Percentiles rank a stretch among this genome's conserved stretches.
phyloP scores from a whole-genome alignment of 352 stramenopile species.

The Phytophthora ramorum region DNA sequence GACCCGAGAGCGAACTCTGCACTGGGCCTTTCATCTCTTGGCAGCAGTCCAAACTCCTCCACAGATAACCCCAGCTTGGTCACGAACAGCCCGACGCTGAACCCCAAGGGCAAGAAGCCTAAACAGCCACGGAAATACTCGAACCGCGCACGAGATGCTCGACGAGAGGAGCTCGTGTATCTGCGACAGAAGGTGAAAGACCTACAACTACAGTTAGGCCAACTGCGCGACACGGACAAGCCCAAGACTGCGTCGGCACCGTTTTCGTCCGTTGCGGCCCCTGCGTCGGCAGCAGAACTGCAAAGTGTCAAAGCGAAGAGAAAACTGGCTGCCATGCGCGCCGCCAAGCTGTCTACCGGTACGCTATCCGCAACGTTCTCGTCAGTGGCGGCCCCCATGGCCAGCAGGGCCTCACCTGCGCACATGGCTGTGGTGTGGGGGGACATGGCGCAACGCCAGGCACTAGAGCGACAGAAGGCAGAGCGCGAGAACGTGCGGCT shows the following conservation, averaged over 20 bases:
- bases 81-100: conserved; percentile 8
- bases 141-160: conserved; percentile 38
- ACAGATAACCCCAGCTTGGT: conserved; percentile 15
- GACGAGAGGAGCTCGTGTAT: conserved; percentile 44
- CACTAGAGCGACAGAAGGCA: conserved; percentile 41
- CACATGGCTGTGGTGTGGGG: conserved; percentile 48
- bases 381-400: conserved; percentile 28
- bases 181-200: conserved; percentile 47
- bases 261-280: conserved; percentile 40
- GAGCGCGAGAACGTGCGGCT: conserved; percentile 60
- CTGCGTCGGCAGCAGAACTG: conserved; percentile 15
- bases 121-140: conserved; percentile 42
- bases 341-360: conserved; percentile 12
- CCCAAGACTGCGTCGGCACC: conserved; percentile 27
- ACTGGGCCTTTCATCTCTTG: neutral
- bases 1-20: neutral
- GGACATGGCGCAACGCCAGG: conserved; percentile 50
- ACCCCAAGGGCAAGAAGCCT: conserved; percentile 20
- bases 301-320: conserved; percentile 17
- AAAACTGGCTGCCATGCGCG: conserved; percentile 17
- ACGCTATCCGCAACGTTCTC: conserved; percentile 35
- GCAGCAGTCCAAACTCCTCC: neutral
- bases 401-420: conserved; percentile 16
- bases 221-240: conserved; percentile 35
- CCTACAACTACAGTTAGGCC: conserved; percentile 40